Conservation (phyloP, 1,284 basidiomycete genomes). For the Pyrrhoderma noxium region DNA sequence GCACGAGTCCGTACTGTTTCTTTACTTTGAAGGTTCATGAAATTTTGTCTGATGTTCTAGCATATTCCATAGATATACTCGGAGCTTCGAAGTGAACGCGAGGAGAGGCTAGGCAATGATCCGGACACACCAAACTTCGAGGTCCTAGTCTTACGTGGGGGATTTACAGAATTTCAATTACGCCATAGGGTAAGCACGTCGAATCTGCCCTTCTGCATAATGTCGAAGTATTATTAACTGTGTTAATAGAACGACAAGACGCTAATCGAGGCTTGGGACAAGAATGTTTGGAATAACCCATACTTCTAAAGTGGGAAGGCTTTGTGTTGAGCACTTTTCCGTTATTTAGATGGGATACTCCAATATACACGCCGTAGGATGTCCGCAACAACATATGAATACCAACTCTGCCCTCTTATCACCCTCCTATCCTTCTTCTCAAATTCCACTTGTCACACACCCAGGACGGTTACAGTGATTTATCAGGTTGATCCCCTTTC, state of each 20-base stretch:
- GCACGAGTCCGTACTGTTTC: conserved; percentile 44
- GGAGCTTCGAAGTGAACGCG: conserved; percentile 40
- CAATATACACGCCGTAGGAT: neutral
- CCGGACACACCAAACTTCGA: conserved; percentile 33
- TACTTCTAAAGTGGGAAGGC: conserved; percentile 3
- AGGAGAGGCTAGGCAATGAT: conserved; percentile 34
- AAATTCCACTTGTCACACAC: neutral
- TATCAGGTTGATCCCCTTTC: neutral
- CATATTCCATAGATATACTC: conserved; percentile 49
- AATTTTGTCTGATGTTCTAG: neutral
- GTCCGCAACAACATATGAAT: neutral
- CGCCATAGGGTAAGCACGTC: conserved; percentile 48
- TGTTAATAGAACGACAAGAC: conserved; percentile 48
- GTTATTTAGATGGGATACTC: neutral
- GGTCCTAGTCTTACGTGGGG: conserved; percentile 58
- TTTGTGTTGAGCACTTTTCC: neutral
- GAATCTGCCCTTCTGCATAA: neutral
- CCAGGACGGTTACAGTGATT: neutral
- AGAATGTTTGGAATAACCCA: conserved; percentile 42
- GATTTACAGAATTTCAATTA: conserved; percentile 63
- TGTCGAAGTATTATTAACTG: conserved; percentile 1
- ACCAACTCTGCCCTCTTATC: too few relatives aligned
- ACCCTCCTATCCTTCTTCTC: neutral
- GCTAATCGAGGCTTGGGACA: conserved; percentile 70
- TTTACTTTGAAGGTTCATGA: neutral